phyloP scores from a whole-genome alignment of 2,329 filamentous ascomycete genomes.

The Diaporthe batatas region DNA sequence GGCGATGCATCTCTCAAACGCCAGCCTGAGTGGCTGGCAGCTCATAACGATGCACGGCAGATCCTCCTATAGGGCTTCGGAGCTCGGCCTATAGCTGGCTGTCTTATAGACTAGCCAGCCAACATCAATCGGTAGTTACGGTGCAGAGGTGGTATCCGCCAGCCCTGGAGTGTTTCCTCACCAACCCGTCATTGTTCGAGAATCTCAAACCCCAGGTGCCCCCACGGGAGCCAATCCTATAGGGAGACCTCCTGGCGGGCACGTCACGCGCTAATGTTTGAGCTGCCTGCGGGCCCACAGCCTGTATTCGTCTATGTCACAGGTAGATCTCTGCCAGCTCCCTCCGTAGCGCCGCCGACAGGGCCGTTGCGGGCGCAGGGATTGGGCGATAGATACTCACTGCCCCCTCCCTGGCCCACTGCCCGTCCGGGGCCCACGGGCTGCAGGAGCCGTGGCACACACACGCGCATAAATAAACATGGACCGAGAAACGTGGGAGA shows the following conservation, averaged over 20 bases:
- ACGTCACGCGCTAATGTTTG: slow-evolving; percentile 28
- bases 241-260: not conserved
- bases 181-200: slow-evolving; percentile 4
- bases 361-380: slow-evolving; percentile 11
- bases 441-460: not conserved
- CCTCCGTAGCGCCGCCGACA: slow-evolving; percentile 1
- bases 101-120: not conserved
- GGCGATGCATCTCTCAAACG: slow-evolving; percentile 16
- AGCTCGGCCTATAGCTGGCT: not conserved
- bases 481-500: slow-evolving; percentile 21
- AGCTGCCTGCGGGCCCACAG: slow-evolving; percentile 19
- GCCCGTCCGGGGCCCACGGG: not conserved
- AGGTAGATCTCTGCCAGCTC: not conserved
- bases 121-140: too few relatives aligned
- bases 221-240: slow-evolving; percentile 3
- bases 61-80: slow-evolving; percentile 14
- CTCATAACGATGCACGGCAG: slow-evolving; percentile 3
- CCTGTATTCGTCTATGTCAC: slow-evolving; percentile 18
- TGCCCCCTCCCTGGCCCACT: not conserved
- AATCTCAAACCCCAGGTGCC: too few relatives aligned
- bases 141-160: too few relatives aligned
- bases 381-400: slow-evolving; percentile 5
- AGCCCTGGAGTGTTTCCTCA: too few relatives aligned
- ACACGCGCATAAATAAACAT: not conserved
- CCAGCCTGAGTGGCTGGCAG: not conserved